Base-by-base conservation (phyloP, 768 basidiomycete species). In the Mycena rebaudengoi region DNA sequence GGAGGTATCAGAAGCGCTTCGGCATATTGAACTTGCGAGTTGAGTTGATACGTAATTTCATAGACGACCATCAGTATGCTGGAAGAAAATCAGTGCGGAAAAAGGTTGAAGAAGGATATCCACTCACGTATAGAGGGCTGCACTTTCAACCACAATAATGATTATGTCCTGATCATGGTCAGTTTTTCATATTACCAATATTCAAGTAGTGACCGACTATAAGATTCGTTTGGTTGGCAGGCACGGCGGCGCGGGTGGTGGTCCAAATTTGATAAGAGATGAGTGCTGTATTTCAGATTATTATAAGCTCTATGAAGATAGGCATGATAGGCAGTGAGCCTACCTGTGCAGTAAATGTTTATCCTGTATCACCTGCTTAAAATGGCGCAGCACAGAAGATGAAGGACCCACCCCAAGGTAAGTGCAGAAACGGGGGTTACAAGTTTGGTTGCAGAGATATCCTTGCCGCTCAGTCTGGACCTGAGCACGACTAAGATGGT, bases 71-170 rank as follows among this genome's bases (percentile, higher is more conserved):
- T 26, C 25, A 37, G 6, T 28, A 16, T 23, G 14, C n/a, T 16
- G 16, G 21, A 28, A 13, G 28, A 8, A 4, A 26, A 45, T 25
- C 16, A 29, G 12, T 5, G 28, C 3, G 7, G 6, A 26, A 55
- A n/a, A 29, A n/a, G 26, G 12, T 20, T 26, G 28, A 60, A 2
- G 12, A 14, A 33, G 32, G 29, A 46, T 16, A 20, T 4, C 4
- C 3, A 44, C 59, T 28, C 13, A 60, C 49, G 50, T 45, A 25
- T 51, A 61, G 3, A 50, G 16, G 16, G 50, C 60, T 16, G 60
- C 60, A 23, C 60, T 61, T 37, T 61, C 60, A 8, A 61, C 60
- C 7, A 61, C 28, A 29, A 61, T 46, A 35, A n/a, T 29, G 16
- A 46, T 14, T 25, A 57, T 46, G 3, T 46, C 18, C 43, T 60